Base-by-base conservation (phyloP, 441 rosid genomes). In the Adansonia grandidieri region DNA sequence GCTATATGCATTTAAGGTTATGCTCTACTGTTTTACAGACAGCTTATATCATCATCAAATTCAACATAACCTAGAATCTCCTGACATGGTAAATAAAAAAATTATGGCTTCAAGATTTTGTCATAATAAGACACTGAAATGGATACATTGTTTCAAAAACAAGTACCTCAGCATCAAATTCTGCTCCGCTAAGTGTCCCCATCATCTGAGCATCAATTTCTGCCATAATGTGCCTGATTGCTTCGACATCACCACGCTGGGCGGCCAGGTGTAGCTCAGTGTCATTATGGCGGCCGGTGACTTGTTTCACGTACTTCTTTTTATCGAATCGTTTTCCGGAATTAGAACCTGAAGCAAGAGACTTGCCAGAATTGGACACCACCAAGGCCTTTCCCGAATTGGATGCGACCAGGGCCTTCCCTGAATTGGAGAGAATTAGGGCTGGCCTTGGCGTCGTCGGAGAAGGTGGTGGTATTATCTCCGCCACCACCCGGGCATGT, bases 191-290 rank as follows among this genome's bases (percentile, higher is more conserved):
- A 42, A 84, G 78, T 13, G 92, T 89, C 71, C 92, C 88, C 53
- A 67, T 82, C 89, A 93, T 91, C 77, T 93, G 98, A 24, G 89
- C 87, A 80, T 91, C 92, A 73, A 93, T 91, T 75, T 93, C 97
- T 8, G 77, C 87, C 15, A 96, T 77, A 68, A 96, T 92, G 77
- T 84, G 89, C 83, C 78, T 84, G 48, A 96, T 88, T 5, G 89
- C 82, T 15, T 78, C 87, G 78, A 89, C 76, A 78, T 93, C 97
- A 10, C 94, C 97, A 2, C 93, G 90, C 64, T 89, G 92, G 3
- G 97, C 97, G 4, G 97, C 97, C 79, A 96, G 78, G 84, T 96
- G 99, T 61, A 96, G 88, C 90, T 91, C 99, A 15, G 98, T 96
- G 86, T 96, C 97, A 79, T 96, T 90, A 83, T 88, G 93, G 69